Percentiles rank a stretch among this genome's conserved stretches.
These are phyloP conservation scores for Trametes sanguinea DNA, from an alignment of 768 basidiomycete genomes.

Conservation along the genomic window DNA sequence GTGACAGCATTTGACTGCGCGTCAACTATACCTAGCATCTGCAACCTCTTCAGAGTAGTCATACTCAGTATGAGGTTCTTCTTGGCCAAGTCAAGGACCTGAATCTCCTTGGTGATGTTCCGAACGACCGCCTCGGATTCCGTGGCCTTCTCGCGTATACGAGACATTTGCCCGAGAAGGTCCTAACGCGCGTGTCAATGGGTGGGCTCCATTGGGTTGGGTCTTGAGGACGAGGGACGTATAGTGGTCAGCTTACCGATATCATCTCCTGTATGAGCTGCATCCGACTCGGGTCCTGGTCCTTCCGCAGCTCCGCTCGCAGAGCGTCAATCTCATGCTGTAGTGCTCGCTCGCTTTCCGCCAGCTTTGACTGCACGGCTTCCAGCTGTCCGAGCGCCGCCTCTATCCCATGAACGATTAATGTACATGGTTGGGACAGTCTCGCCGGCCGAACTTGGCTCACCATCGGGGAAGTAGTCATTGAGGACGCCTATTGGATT, in stretches of 20 bases:
- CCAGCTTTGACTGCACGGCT: slow-evolving; percentile 65
- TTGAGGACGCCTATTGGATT: slow-evolving; percentile 58
- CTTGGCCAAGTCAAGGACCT: slow-evolving; percentile 90
- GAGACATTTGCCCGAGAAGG: slow-evolving; percentile 91
- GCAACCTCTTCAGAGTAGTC: slow-evolving; percentile 85
- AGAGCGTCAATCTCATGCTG: slow-evolving; percentile 72
- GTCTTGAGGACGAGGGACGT: neutral
- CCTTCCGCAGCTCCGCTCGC: slow-evolving; percentile 63
- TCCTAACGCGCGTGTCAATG: slow-evolving; percentile 52
- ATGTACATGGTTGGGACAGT: neutral
- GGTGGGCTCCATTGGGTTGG: neutral
- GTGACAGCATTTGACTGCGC: too few species aligned
- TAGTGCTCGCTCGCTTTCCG: slow-evolving; percentile 67
- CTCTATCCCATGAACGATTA: slow-evolving; percentile 48
- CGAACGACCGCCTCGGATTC: slow-evolving; percentile 96
- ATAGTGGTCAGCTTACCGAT: slow-evolving; percentile 55
- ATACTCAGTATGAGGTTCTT: slow-evolving; percentile 88
- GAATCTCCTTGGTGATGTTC: slow-evolving; percentile 95
- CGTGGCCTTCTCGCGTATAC: slow-evolving; percentile 93
- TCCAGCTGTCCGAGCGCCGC: slow-evolving; percentile 72
- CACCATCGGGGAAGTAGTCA: slow-evolving; percentile 79
- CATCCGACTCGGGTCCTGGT: slow-evolving; percentile 90
- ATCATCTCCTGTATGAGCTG: slow-evolving; percentile 95
- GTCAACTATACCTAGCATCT: slow-evolving; percentile 76
- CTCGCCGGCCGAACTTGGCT: slow-evolving; percentile 8